A percentile compares a stretch with the other conserved stretches of the same genome.
These are phyloP conservation scores for Entomortierella lignicola DNA, from an alignment of 192 early-diverging fungal genomes.

Conservation along the genomic window DNA sequence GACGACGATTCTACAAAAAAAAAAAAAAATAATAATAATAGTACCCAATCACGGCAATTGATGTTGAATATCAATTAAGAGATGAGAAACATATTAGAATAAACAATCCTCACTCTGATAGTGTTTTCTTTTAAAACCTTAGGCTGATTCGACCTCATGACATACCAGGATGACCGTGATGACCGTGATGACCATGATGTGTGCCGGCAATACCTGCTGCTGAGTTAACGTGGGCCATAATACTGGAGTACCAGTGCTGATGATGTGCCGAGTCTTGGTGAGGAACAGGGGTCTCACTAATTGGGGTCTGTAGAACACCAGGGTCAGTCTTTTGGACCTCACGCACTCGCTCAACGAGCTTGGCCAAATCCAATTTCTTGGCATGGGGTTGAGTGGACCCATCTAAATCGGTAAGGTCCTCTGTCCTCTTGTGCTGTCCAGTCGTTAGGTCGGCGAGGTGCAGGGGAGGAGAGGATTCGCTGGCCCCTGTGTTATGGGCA, in stretches of 20 bases:
- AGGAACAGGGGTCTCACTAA: neutral
- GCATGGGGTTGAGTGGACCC: neutral
- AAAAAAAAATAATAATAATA: neutral
- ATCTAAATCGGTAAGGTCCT: neutral
- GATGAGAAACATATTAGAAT: too few species aligned
- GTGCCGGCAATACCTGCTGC: too few species aligned
- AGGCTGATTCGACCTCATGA: too few species aligned
- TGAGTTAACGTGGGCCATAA: slow-evolving; percentile 5
- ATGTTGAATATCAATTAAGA: too few species aligned
- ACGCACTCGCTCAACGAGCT: slow-evolving; percentile 26
- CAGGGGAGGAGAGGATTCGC: neutral
- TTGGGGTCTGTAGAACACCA: neutral
- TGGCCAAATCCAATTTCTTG: slow-evolving; percentile 9
- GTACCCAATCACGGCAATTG: too few species aligned
- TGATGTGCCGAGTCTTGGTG: neutral
- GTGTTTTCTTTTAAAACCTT: too few species aligned
- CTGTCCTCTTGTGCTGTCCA: neutral
- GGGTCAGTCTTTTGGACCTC: slow-evolving; percentile 25
- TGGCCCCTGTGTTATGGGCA: neutral
- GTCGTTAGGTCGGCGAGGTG: neutral
- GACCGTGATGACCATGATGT: neutral
- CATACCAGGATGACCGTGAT: neutral
- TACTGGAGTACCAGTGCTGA: slow-evolving; percentile 29
- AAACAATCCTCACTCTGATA: too few species aligned
- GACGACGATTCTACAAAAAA: neutral